phyloP scores from a whole-genome alignment of 2,329 filamentous ascomycete genomes.

The Epichloe coenophiala region DNA sequence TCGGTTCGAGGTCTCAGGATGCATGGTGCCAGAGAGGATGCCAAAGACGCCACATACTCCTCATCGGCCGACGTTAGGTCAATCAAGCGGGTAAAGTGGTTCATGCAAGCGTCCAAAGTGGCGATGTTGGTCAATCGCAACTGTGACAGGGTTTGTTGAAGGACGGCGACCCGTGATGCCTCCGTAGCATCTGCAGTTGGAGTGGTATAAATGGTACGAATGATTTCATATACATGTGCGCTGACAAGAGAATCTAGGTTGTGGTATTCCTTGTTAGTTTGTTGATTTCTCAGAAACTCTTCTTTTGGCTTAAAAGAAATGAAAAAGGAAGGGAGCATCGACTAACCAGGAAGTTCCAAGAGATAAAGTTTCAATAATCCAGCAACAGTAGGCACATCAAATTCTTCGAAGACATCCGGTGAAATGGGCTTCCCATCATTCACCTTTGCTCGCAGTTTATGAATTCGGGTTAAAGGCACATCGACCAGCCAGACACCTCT shows the following conservation, averaged over 20 bases:
- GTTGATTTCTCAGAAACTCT: no score
- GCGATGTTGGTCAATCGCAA: conserved; percentile 94
- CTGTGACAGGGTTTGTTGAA: conserved; percentile 92
- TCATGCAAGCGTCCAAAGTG: conserved; percentile 95
- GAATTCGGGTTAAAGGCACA: conserved; percentile 71
- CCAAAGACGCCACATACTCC: conserved; percentile 61
- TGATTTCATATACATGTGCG: conserved; percentile 95
- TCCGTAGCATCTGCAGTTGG: conserved; percentile 65
- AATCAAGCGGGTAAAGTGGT: conserved; percentile 92
- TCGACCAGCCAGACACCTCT: conserved; percentile 90
- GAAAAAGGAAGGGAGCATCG: background rate
- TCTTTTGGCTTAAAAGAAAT: background rate
- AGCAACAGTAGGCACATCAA: conserved; percentile 88
- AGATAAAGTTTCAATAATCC: conserved; percentile 89
- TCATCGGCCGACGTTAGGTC: conserved; percentile 95
- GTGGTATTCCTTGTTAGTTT: conserved; percentile 11
- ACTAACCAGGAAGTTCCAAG: conserved; percentile 79
- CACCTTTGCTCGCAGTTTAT: conserved; percentile 67
- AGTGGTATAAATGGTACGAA: conserved; percentile 90
- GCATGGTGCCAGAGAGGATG: conserved; percentile 65
- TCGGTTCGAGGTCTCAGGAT: conserved; percentile 78
- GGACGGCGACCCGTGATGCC: conserved; percentile 68
- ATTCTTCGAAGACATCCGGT: conserved; percentile 66
- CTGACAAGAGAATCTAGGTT: conserved; percentile 84
- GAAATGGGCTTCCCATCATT: conserved; percentile 78